Evolutionary conservation across 2,329 filamentous ascomycete species (phyloP).

Genomic region (Aspergillus intermedius): DNA sequence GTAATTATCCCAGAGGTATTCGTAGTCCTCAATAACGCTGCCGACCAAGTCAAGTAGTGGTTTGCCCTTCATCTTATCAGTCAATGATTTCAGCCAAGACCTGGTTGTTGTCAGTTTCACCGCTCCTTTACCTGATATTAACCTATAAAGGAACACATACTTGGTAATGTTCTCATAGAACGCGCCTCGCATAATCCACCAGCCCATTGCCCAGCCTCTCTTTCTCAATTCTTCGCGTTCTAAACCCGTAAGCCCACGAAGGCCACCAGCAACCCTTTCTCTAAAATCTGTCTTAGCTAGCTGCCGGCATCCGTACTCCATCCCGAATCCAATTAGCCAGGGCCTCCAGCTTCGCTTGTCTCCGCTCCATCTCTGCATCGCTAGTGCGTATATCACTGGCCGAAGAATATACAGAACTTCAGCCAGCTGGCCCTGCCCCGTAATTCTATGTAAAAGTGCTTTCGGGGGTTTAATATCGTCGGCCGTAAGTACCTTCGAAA

Average conservation of each 20-base stretch:
- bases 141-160: constrained; percentile 31
- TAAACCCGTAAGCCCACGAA: constrained; percentile 71
- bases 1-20: constrained; percentile 97
- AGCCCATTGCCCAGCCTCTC: constrained; percentile 81
- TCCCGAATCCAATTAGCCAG: constrained; percentile 77
- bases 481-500: constrained; percentile 83
- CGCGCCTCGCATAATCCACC: constrained; percentile 96
- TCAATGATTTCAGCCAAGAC: constrained; percentile 60
- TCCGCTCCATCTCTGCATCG: constrained; percentile 65
- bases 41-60: constrained; percentile 74
- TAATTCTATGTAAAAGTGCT: constrained; percentile 68
- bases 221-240: constrained; percentile 86
- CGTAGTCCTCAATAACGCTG: constrained; percentile 88
- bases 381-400: constrained; percentile 77
- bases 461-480: constrained; percentile 94
- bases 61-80: constrained; percentile 63
- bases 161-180: constrained; percentile 89
- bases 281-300: constrained; percentile 63
- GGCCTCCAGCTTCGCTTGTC: constrained; percentile 81
- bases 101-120: constrained; percentile 32
- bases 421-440: constrained; percentile 70
- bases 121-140: neutral
- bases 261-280: constrained; percentile 59
- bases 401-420: constrained; percentile 89
- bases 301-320: constrained; percentile 87